A percentile compares a stretch with the other conserved stretches of the same genome.
These are phyloP conservation scores for Cladosporium sp. DNA, from an alignment of 2,329 filamentous ascomycete species.

Conservation along the genomic window DNA sequence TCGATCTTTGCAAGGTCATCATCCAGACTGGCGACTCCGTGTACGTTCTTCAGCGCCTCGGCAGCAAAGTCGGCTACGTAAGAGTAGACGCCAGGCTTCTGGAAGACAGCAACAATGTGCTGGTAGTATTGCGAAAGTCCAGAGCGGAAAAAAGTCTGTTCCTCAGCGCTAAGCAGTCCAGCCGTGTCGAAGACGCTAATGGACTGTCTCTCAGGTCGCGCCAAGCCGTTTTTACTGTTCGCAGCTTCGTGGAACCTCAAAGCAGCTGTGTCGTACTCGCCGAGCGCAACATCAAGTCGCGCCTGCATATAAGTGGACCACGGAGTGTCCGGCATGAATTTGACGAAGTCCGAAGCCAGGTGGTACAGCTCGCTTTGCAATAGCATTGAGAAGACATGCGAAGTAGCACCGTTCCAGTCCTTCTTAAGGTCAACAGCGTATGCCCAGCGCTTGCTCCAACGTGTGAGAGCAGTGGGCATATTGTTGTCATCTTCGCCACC, in stretches of 20 bases:
- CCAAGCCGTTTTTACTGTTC: slow-evolving; percentile 27
- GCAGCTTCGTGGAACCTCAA: slow-evolving; percentile 77
- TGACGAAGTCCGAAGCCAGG: slow-evolving; percentile 65
- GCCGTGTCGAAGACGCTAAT: slow-evolving; percentile 43
- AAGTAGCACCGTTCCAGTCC: slow-evolving; percentile 43
- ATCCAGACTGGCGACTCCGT: slow-evolving; percentile 17
- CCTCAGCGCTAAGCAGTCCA: slow-evolving; percentile 73
- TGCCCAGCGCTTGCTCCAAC: slow-evolving; percentile 51
- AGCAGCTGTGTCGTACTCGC: slow-evolving; percentile 73
- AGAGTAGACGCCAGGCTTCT: slow-evolving; percentile 73
- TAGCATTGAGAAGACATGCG: slow-evolving; percentile 47
- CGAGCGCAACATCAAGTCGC: slow-evolving; percentile 71
- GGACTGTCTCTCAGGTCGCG: neutral
- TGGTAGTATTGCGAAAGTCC: slow-evolving; percentile 83
- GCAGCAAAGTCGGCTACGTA: slow-evolving; percentile 83
- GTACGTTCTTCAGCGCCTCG: slow-evolving; percentile 42
- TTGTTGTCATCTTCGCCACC: slow-evolving; percentile 28
- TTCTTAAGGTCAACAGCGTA: slow-evolving; percentile 42
- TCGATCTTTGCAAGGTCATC: slow-evolving; percentile 30
- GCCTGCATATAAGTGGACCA: slow-evolving; percentile 80
- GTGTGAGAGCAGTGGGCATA: slow-evolving; percentile 43
- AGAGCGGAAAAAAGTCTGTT: slow-evolving; percentile 67
- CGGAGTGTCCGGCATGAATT: slow-evolving; percentile 59
- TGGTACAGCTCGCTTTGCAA: slow-evolving; percentile 46
- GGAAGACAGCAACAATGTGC: slow-evolving; percentile 81